Conservation (phyloP, 1,139 yeast genomes). For the Waltiozyma sp. region DNA sequence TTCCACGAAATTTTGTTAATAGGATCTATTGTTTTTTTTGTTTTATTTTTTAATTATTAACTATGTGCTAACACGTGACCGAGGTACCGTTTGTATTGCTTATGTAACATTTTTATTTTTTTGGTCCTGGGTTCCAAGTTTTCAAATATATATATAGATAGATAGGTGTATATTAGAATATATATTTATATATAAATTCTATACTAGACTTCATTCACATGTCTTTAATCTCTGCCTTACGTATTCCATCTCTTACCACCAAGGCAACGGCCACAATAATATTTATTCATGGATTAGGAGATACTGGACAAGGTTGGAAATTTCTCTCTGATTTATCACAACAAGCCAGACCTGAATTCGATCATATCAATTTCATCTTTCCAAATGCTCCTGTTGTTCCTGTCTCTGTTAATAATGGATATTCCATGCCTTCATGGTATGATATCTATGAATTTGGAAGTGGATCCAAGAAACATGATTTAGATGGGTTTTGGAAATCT, state of each 20-base stretch:
- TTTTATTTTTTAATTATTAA: no score
- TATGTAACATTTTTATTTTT: no score
- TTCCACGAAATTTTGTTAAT: no score
- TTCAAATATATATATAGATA: no score
- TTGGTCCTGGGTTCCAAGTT: no score
- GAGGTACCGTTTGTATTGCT: no score
- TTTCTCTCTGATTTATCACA: conserved; percentile 49
- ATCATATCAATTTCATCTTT: conserved; percentile 64
- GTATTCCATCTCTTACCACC: conserved; percentile 19
- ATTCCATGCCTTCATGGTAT: conserved; percentile 78
- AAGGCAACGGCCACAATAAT: conserved; percentile 61
- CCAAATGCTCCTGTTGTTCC: conserved; percentile 81
- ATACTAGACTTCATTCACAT: background rate
- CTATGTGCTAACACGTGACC: no score
- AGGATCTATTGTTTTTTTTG: no score
- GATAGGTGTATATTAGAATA: no score
- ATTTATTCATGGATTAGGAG: conserved; percentile 87
- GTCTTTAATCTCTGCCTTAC: background rate
- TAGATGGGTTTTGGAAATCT: conserved; percentile 50
- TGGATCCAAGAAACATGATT: conserved; percentile 39
- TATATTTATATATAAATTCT: no score
- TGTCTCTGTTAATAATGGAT: conserved; percentile 58
- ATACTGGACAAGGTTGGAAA: conserved; percentile 81
- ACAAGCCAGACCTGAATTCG: conserved; percentile 32
- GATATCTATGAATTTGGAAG: conserved; percentile 55